Percentiles rank a stretch among this genome's conserved stretches.
Conservation (phyloP, 2,329 filamentous ascomycete species). For the Neurospora crassa region DNA sequence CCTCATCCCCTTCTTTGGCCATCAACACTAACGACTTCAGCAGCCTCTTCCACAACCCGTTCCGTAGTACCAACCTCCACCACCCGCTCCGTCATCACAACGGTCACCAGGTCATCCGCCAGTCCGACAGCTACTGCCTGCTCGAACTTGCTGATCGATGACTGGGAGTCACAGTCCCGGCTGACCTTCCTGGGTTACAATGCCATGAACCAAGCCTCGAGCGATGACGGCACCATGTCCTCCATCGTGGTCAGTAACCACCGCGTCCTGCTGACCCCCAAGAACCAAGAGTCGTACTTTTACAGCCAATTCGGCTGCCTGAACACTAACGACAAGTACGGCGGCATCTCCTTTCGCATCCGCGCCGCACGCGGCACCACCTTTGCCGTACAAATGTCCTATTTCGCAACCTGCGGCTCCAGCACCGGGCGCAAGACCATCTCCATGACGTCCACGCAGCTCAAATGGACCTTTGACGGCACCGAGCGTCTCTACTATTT, state of each 20-base stretch:
- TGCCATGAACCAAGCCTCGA: constrained; percentile 42
- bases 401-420: constrained; percentile 34
- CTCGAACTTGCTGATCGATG: constrained; percentile 34
- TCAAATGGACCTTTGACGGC: constrained; percentile 52
- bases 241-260: constrained; percentile 42
- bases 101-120: constrained; percentile 7
- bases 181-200: constrained; percentile 54
- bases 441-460: constrained; percentile 33
- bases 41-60: not conserved
- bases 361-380: constrained; percentile 41
- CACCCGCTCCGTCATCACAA: constrained; percentile 4
- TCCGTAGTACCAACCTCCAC: constrained; percentile 5
- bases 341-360: constrained; percentile 46
- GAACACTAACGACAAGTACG: constrained; percentile 39
- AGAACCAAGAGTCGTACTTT: constrained; percentile 41
- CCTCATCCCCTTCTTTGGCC: not conserved
- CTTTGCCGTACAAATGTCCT: constrained; percentile 42
- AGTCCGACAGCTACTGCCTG: constrained; percentile 13
- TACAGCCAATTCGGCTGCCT: constrained; percentile 47
- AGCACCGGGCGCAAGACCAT: constrained; percentile 23
- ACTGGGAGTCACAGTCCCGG: constrained; percentile 53
- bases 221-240: constrained; percentile 47
- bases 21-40: not conserved
- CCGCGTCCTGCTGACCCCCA: constrained; percentile 42
- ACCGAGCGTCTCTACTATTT: constrained; percentile 50